Evolutionary conservation across 345 rosid species (phyloP), one percentile per base, ranked within the genome.

Genomic region (Ceriops tagal): DNA sequence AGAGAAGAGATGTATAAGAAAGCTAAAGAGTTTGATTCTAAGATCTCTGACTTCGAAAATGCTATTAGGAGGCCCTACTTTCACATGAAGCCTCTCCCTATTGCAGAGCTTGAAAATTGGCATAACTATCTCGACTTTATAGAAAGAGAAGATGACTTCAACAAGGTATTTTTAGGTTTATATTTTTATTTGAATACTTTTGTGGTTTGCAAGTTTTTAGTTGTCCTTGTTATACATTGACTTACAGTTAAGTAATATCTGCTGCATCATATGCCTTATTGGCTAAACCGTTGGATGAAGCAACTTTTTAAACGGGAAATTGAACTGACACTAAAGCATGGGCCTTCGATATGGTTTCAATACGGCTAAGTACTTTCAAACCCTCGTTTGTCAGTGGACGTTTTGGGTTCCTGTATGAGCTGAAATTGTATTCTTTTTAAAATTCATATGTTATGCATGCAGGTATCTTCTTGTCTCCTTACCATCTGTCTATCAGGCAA

Each of bases 201-300:
- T 39, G 67, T 83, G 80, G 74, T 84, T 76, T 66, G 74, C 86
- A 86, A 43, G 92, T 76, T 77, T 85, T 83, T 82, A 88, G 95
- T 77, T 73, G 83, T 80, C 70, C 76, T 74, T 81, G 76, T 77
- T 86, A 81, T 78, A 69, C 73, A 75, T 78, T 89, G 92, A 81
- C 92, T 86, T 79, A 90, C 99, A 90, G 91, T 90, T 83, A 80
- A 89, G 83, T 92, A 89, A 86, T 84, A 85, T 84, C 87, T 89
- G 95, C 97, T 90, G 95, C 95, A 77, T 85, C 96, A 77, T 90
- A 78, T 90, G 86, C 93, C 83, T 86, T 88, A 83, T 87, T 92
- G 98, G 98, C 95, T 90, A 87, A 87, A 85, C 82, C 89, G 91
- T 90, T 92, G 95, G 99, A 84, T 92, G 92, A 92, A 85, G 97